Percentiles rank a stretch among this genome's conserved stretches.
These are phyloP conservation scores for Trichophyton verrucosum DNA, from an alignment of 2,329 filamentous ascomycete genomes.

Conservation along the genomic window DNA sequence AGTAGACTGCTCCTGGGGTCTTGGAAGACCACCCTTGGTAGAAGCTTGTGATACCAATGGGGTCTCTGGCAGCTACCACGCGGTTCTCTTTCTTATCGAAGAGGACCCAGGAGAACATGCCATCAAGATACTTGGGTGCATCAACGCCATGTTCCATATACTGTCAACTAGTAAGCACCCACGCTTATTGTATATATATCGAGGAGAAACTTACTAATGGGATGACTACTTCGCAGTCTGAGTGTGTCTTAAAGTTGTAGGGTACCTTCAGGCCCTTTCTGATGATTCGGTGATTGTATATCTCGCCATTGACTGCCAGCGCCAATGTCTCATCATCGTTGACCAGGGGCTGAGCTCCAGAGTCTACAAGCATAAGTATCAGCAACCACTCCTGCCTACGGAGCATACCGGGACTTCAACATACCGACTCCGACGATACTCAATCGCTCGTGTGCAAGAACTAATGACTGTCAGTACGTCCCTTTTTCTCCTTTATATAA, in stretches of 20 bases:
- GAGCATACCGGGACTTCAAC: slow-evolving; percentile 22
- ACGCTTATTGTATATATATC: not conserved
- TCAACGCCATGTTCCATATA: slow-evolving; percentile 88
- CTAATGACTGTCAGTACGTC: slow-evolving; percentile 33
- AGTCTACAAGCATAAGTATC: slow-evolving; percentile 45
- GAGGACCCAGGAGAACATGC: slow-evolving; percentile 99
- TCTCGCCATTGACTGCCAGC: slow-evolving; percentile 96
- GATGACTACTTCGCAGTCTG: slow-evolving; percentile 97
- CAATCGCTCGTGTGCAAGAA: slow-evolving; percentile 93
- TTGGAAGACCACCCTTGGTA: slow-evolving; percentile 86
- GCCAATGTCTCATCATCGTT: slow-evolving; percentile 80
- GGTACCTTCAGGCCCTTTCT: slow-evolving; percentile 71
- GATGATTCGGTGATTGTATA: slow-evolving; percentile 96
- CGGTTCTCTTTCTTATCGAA: slow-evolving; percentile 93
- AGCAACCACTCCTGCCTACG: slow-evolving; percentile 1
- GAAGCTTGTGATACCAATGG: slow-evolving; percentile 92
- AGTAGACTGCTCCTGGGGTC: slow-evolving; percentile 77
- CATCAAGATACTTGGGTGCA: slow-evolving; percentile 84
- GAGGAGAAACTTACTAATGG: slow-evolving; percentile 57
- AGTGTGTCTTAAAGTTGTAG: slow-evolving; percentile 97
- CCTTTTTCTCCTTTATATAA: not conserved
- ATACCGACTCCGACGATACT: slow-evolving; percentile 93
- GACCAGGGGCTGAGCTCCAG: slow-evolving; percentile 87
- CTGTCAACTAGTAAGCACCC: slow-evolving; percentile 32
- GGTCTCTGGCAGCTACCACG: slow-evolving; percentile 85